Conservation (phyloP, 176 grass and related monocot genomes). For the Carex parvula region DNA sequence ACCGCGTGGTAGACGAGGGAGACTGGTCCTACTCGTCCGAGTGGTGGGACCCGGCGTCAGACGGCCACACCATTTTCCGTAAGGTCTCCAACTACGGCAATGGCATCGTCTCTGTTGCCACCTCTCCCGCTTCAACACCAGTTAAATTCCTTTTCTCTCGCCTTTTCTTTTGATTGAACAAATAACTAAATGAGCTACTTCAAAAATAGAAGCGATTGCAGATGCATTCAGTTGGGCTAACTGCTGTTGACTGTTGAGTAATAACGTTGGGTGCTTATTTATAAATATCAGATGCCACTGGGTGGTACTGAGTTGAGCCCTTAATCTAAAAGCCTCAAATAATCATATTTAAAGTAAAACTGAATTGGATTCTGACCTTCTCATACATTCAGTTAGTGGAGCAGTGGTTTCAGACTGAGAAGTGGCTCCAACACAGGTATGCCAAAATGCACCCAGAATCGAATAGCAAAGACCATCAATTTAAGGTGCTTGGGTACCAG, state of each 20-base stretch:
- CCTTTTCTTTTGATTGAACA: neutral
- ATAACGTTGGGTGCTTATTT: no score
- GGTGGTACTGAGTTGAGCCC: neutral
- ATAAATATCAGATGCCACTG: no score
- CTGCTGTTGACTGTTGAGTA: no score
- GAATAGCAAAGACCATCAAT: constrained; percentile 15
- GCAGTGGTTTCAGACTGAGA: constrained; percentile 47
- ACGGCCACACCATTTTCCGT: constrained; percentile 53
- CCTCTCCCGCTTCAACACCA: constrained; percentile 68
- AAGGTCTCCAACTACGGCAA: constrained; percentile 60
- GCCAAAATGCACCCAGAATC: constrained; percentile 43
- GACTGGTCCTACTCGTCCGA: constrained; percentile 65
- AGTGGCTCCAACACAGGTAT: constrained; percentile 72
- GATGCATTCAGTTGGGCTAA: no score
- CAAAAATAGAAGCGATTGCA: neutral
- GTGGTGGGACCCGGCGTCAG: constrained; percentile 73
- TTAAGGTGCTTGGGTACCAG: constrained; percentile 86
- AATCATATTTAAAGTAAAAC: neutral
- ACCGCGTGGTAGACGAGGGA: constrained; percentile 43
- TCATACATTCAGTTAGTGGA: constrained; percentile 37
- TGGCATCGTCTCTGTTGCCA: constrained; percentile 70
- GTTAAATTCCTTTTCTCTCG: constrained; percentile 25
- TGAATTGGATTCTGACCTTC: neutral
- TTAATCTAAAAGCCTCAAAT: neutral
- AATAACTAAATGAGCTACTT: neutral